Evolutionary conservation across 768 basidiomycete genomes (phyloP).

Genomic region (Rhizopogon roseolus): DNA sequence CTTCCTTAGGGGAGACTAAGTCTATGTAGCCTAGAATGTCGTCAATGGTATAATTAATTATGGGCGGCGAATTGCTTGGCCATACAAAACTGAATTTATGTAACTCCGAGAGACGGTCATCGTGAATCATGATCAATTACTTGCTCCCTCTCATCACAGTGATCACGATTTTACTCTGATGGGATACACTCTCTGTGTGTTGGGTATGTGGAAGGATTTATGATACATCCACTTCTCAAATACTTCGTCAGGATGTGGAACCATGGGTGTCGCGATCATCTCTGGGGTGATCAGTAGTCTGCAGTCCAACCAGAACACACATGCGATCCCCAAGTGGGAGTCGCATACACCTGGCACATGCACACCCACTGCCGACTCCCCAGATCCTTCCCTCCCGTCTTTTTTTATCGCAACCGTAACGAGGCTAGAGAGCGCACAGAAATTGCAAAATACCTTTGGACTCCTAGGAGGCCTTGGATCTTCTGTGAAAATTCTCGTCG

Average conservation of each 20-base stretch:
- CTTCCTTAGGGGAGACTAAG: no score
- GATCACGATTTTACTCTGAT: slow-evolving; percentile 32
- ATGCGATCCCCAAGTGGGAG: slow-evolving; percentile 50
- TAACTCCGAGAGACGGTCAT: no score
- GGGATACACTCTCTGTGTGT: slow-evolving; percentile 90
- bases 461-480: slow-evolving; percentile 54
- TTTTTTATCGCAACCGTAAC: slow-evolving; percentile 87
- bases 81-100: neutral
- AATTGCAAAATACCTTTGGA: slow-evolving; percentile 58
- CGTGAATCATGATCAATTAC: neutral
- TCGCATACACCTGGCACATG: slow-evolving; percentile 68
- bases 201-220: slow-evolving; percentile 44
- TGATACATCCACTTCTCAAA: slow-evolving; percentile 10
- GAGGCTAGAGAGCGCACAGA: slow-evolving; percentile 67
- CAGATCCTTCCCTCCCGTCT: slow-evolving; percentile 70
- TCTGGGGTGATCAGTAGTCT: slow-evolving; percentile 90
- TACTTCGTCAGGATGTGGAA: slow-evolving; percentile 77
- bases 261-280: slow-evolving; percentile 94
- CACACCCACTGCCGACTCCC: slow-evolving; percentile 50
- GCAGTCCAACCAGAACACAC: slow-evolving; percentile 38
- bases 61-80: no score
- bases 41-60: no score
- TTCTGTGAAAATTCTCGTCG: slow-evolving; percentile 66
- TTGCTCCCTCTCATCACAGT: neutral
- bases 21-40: no score